A percentile compares a stretch with the other conserved stretches of the same genome.
Conservation (phyloP, 1,139 yeast species). For the Lodderomyces beijingensis region DNA sequence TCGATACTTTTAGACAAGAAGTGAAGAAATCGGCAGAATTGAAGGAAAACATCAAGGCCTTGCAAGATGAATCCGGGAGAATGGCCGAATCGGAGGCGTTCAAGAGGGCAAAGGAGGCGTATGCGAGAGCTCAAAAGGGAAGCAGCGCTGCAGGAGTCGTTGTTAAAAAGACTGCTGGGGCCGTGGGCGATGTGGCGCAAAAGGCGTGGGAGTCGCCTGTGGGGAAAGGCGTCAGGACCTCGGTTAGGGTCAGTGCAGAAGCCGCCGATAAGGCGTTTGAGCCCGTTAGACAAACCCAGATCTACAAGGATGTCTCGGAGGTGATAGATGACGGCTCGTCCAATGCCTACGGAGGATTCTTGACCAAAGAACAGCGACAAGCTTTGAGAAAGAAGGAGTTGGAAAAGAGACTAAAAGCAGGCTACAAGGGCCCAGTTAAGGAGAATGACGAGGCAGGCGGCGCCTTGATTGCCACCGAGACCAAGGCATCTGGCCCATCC, state of each 20-base stretch:
- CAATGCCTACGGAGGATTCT: slow-evolving; percentile 89
- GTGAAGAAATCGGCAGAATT: slow-evolving; percentile 88
- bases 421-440: slow-evolving; percentile 66
- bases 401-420: slow-evolving; percentile 41
- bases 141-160: slow-evolving; percentile 81
- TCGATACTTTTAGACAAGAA: slow-evolving; percentile 86
- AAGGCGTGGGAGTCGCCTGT: slow-evolving; percentile 97
- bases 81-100: slow-evolving; percentile 93
- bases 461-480: slow-evolving; percentile 77
- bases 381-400: slow-evolving; percentile 68
- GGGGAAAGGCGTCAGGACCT: slow-evolving; percentile 80
- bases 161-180: slow-evolving; percentile 87
- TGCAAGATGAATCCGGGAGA: slow-evolving; percentile 94
- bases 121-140: slow-evolving; percentile 76
- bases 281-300: slow-evolving; percentile 88
- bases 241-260: slow-evolving; percentile 77
- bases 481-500: slow-evolving; percentile 69
- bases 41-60: slow-evolving; percentile 88
- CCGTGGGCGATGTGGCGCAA: slow-evolving; percentile 82
- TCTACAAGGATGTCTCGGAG: slow-evolving; percentile 83
- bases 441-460: slow-evolving; percentile 86
- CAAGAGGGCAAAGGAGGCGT: slow-evolving; percentile 90
- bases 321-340: slow-evolving; percentile 90
- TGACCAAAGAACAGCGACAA: slow-evolving; percentile 79
- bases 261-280: slow-evolving; percentile 83